phyloP scores from a whole-genome alignment of 2,329 filamentous ascomycete genomes.

The Aspergillus sergii region DNA sequence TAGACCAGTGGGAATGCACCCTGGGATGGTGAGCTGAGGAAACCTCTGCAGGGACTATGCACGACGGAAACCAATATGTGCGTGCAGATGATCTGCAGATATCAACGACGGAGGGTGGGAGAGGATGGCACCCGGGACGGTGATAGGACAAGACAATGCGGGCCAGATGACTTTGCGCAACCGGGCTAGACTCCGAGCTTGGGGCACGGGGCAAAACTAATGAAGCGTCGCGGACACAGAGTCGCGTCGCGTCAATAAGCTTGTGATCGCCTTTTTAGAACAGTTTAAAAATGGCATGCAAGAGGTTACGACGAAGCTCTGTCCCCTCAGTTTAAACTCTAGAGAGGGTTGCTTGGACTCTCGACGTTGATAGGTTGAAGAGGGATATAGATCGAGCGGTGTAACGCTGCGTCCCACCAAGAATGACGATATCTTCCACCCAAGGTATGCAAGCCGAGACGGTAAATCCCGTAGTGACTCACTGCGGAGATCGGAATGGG shows the following conservation, averaged over 20 bases:
- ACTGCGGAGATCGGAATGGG: slow-evolving; percentile 17
- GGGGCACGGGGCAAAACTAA: slow-evolving; percentile 21
- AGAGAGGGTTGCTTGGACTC: not conserved
- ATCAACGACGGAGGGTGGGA: slow-evolving; percentile 27
- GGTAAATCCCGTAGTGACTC: slow-evolving; percentile 12
- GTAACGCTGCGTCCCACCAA: not conserved
- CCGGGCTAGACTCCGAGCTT: slow-evolving; percentile 26
- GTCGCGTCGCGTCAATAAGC: slow-evolving; percentile 18
- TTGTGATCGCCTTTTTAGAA: slow-evolving; percentile 24
- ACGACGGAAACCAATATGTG: slow-evolving; percentile 38
- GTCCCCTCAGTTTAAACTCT: not conserved
- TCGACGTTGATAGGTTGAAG: not conserved
- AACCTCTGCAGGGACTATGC: slow-evolving; percentile 49
- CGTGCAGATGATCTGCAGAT: slow-evolving; percentile 56
- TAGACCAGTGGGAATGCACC: slow-evolving; percentile 18
- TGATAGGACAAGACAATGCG: slow-evolving; percentile 28
- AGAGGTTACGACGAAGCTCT: not conserved
- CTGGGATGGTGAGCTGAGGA: slow-evolving; percentile 23
- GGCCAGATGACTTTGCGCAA: slow-evolving; percentile 40
- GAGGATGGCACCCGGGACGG: slow-evolving; percentile 18
- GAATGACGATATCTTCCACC: slow-evolving; percentile 11
- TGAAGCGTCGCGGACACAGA: slow-evolving; percentile 14
- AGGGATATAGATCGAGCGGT: slow-evolving; percentile 7
- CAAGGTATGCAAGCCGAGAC: slow-evolving; percentile 16
- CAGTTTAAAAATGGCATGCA: not conserved